phyloP scores from a whole-genome alignment of 352 stramenopile genomes.

The Pythium phragmitis region DNA sequence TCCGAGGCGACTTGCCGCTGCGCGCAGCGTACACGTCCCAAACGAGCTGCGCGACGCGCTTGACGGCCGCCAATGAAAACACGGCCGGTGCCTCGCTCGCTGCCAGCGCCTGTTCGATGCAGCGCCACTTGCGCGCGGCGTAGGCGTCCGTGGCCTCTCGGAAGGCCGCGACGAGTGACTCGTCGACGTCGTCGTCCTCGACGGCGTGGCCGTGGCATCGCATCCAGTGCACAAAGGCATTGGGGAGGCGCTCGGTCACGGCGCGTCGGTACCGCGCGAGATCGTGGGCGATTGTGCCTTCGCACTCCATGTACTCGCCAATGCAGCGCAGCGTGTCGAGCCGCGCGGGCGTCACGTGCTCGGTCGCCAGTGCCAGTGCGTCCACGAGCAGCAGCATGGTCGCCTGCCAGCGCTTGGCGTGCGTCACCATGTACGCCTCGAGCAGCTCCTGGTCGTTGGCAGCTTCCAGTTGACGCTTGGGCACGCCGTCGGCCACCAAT shows the following conservation, averaged over 20 bases:
- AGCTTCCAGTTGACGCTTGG: neutral
- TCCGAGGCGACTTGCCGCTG: slow-evolving; percentile 25
- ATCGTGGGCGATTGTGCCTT: slow-evolving; percentile 82
- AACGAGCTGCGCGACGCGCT: slow-evolving; percentile 61
- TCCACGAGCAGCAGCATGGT: slow-evolving; percentile 82
- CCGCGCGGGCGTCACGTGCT: slow-evolving; percentile 54
- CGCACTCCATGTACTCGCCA: slow-evolving; percentile 85
- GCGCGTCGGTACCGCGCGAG: slow-evolving; percentile 67
- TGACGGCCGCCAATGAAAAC: slow-evolving; percentile 18
- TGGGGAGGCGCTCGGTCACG: slow-evolving; percentile 59
- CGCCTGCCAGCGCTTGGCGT: slow-evolving; percentile 81
- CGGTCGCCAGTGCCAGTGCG: slow-evolving; percentile 53
- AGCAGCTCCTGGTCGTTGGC: slow-evolving; percentile 27
- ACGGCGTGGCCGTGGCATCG: slow-evolving; percentile 31
- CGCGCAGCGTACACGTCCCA: slow-evolving; percentile 61
- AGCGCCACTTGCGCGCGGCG: slow-evolving; percentile 43
- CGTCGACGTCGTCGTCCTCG: slow-evolving; percentile 16
- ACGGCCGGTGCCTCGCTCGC: slow-evolving; percentile 22
- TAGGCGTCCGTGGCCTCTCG: slow-evolving; percentile 34
- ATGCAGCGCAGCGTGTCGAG: slow-evolving; percentile 65
- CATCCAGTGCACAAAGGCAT: slow-evolving; percentile 80
- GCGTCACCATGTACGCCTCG: slow-evolving; percentile 58
- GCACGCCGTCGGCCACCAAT: slow-evolving; percentile 21
- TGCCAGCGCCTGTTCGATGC: slow-evolving; percentile 39
- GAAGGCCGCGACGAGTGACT: slow-evolving; percentile 51